Base-by-base conservation (phyloP, 75 land plant genomes). In the Sequoiadendron giganteum region DNA sequence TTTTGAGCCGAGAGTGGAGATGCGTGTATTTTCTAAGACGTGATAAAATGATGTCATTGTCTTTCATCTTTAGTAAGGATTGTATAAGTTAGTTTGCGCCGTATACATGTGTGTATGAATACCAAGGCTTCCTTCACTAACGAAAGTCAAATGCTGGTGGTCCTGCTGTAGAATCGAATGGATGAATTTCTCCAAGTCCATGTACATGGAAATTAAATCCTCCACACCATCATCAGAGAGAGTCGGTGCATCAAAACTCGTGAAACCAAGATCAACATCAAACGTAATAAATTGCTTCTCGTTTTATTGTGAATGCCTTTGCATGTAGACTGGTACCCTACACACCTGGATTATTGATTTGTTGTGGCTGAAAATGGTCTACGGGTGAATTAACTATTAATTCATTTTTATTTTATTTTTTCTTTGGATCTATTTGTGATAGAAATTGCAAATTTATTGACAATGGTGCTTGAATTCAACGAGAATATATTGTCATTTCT, bases 161-260 rank as follows among this genome's bases (percentile, higher is more conserved):
- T 47, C 86, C 90, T 47, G 80, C 61, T 90, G 21, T 36, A 55
- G 78, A 47, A 47, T 86, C 43, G 84, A 16, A 13, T 28, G 47
- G 34, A 19, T 86, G 28, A 94, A 87, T 77, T 94, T 90, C 86
- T 94, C 95, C 81, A 94, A 87, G 76, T 94, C 95, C 90, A 95
- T 92, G 87, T 90, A 94, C 85, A 92, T 90, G 87, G 86, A 89
- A 87, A 93, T 93, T 72, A 92, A 87, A 86, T 94, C 95, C 82
- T 96, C 97, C 45, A 91, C 96, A 40, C 92, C 96, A 40, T 95
- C 97, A 87, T 91, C 92, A 4, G 89, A 87, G 32, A 87, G 72
- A 13, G 87, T 55, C 45, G 89, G 89, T 90, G 84, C 88, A 49
- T 82, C 92, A 49, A 85, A 76, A 38, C 92, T 88, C 30, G 56